phyloP scores from a whole-genome alignment of 2,329 filamentous ascomycete species.

The Westerdykella ornata region DNA sequence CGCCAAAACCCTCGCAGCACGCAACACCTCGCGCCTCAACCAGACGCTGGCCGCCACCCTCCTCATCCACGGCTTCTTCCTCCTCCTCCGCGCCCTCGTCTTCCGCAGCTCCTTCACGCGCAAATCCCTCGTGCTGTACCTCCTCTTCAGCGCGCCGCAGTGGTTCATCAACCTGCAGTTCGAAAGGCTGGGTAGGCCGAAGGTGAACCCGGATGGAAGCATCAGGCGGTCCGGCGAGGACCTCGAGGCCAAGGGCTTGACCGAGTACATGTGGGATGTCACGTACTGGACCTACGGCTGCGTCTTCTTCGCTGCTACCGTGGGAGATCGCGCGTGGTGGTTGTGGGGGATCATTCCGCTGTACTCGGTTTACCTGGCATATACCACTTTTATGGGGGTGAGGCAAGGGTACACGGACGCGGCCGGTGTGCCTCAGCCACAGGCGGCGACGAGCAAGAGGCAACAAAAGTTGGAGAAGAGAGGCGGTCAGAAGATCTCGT shows the following conservation, averaged over 20 bases:
- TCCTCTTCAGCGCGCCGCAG: constrained; percentile 65
- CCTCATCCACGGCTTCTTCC: constrained; percentile 64
- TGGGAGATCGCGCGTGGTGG: constrained; percentile 77
- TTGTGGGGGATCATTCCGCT: constrained; percentile 47
- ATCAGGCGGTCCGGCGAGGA: constrained; percentile 78
- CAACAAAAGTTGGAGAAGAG: constrained; percentile 49
- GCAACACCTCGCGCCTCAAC: constrained; percentile 70
- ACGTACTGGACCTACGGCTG: constrained; percentile 90
- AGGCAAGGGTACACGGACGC: constrained; percentile 39
- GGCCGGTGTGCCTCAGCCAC: constrained; percentile 33
- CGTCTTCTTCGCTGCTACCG: constrained; percentile 61
- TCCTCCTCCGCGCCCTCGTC: constrained; percentile 60
- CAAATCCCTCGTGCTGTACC: constrained; percentile 56
- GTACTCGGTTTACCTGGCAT: constrained; percentile 44
- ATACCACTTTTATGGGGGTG: constrained; percentile 42
- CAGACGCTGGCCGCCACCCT: constrained; percentile 74
- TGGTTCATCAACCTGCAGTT: constrained; percentile 78
- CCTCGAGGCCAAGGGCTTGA: constrained; percentile 77
- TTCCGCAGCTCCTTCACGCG: constrained; percentile 54
- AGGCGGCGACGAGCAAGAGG: constrained; percentile 39
- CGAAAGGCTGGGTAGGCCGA: constrained; percentile 76
- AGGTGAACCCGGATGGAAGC: constrained; percentile 54
- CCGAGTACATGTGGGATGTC: constrained; percentile 97
- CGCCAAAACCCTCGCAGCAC: constrained; percentile 60
- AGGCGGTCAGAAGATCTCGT: constrained; percentile 44